phyloP scores from a whole-genome alignment of 768 basidiomycete species.

The Podaxis rugospora region DNA sequence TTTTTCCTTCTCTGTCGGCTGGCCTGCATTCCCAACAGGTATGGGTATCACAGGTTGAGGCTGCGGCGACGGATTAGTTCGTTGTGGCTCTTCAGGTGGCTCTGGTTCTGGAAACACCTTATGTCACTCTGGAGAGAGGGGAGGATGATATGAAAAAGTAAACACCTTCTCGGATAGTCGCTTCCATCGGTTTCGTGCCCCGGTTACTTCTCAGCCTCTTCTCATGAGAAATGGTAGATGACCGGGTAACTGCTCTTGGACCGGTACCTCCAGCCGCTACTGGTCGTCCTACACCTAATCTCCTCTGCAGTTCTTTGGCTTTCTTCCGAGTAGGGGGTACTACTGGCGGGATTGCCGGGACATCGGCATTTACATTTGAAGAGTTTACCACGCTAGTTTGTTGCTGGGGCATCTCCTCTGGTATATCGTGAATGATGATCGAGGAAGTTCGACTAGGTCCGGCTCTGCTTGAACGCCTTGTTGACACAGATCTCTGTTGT shows the following conservation, averaged over 20 bases:
- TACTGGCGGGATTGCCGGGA: conserved; percentile 11
- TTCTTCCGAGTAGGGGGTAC: conserved; percentile 47
- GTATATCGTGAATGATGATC: conserved; percentile 44
- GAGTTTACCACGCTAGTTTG: background rate
- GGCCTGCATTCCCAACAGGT: background rate
- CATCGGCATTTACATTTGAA: background rate
- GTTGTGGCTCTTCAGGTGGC: background rate
- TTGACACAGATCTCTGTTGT: conserved; percentile 29
- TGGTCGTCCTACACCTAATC: conserved; percentile 71
- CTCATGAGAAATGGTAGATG: conserved; percentile 44
- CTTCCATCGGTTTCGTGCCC: conserved; percentile 45
- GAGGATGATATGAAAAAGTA: background rate
- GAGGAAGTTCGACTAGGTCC: conserved; percentile 39
- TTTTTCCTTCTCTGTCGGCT: background rate
- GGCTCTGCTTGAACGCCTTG: conserved; percentile 31
- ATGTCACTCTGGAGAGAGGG: conserved; percentile 1
- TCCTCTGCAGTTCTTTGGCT: conserved; percentile 66
- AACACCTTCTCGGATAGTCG: conserved; percentile 59
- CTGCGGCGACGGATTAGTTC: background rate
- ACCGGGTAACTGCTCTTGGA: conserved; percentile 60
- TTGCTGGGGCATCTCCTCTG: conserved; percentile 31
- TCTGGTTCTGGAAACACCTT: conserved; percentile 21
- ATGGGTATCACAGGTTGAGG: background rate
- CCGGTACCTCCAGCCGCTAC: conserved; percentile 61
- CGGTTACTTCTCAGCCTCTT: conserved; percentile 49